Base-by-base conservation (phyloP, 1,139 yeast species). In the Candida labiduridarum region DNA sequence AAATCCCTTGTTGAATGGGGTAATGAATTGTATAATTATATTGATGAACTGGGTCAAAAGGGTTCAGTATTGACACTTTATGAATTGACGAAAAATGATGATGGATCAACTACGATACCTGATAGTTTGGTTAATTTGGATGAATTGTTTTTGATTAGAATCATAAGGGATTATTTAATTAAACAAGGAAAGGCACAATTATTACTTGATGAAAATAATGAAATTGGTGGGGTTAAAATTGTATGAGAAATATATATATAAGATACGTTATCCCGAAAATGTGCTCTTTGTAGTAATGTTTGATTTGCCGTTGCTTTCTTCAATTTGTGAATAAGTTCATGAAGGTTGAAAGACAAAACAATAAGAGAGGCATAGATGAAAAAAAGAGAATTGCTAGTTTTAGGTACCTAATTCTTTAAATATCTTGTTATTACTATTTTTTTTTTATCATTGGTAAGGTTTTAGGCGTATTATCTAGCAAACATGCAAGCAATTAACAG, bases 51-150 rank as follows among this genome's bases (percentile, higher is more conserved):
- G 0, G 97, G 97, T 0, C 96, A 90, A 64, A 73, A 79, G 50
- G 91, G 91, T 6, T 74, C 85, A 0, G 87, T 94, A 2, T 69
- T 94, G 49, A 94, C 99, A 0, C 67, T 91, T 9, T 92, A 88
- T 67, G 99, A 94, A 65, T 67, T 94, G 44, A 73, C 81, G 0
- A 80, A 82, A 53, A 88, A 89, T 60, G 78, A 73, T 45, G 96
- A 88, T 36, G 48, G 43, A 12, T 14, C 27, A 25, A 9, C 10
- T 7, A 80, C 41, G 81, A 84, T 70, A 3, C 76, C 78, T 1
- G 82, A 81, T 56, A 84, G 80, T 41, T 83, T 92, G 58, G 76
- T 77, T 51, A 82, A 82, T 33, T 76, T 91, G 61, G 91, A 89
- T 59, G 77, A 81, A 43, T 64, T 66, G 12, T 64, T 90, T 22